Conservation (phyloP, 1,139 yeast species). For the Torulaspora pretoriensis region DNA sequence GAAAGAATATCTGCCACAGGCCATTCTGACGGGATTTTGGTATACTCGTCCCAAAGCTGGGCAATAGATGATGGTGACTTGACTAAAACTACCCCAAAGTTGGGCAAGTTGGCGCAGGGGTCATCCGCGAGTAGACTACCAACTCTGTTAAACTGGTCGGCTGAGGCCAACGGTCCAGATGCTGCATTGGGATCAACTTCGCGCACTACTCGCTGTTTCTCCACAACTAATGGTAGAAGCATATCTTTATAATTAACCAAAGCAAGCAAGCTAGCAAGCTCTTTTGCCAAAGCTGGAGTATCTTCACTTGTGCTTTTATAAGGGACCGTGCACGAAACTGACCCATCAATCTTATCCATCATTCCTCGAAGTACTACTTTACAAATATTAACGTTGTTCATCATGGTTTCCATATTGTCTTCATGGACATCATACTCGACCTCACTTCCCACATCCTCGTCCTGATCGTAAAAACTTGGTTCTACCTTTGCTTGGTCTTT, state of each 20-base stretch:
- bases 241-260: slow-evolving; percentile 3
- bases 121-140: slow-evolving; percentile 14
- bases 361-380: slow-evolving; percentile 18
- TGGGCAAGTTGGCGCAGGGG: slow-evolving; percentile 26
- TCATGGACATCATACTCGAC: background rate
- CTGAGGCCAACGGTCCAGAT: background rate
- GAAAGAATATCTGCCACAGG: slow-evolving; percentile 23
- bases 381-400: slow-evolving; percentile 16
- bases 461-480: background rate
- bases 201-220: background rate
- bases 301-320: slow-evolving; percentile 7
- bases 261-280: slow-evolving; percentile 7
- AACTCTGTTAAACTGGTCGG: background rate
- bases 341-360: slow-evolving; percentile 21
- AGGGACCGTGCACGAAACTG: slow-evolving; percentile 6
- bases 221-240: slow-evolving; percentile 1
- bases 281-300: slow-evolving; percentile 4
- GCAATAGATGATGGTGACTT: slow-evolving; percentile 30
- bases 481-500: slow-evolving; percentile 1
- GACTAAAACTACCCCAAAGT: slow-evolving; percentile 31
- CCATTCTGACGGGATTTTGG: slow-evolving; percentile 29
- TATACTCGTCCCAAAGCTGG: slow-evolving; percentile 33
- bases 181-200: background rate
- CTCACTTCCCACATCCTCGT: background rate
- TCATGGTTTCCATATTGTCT: slow-evolving; percentile 13